These are phyloP conservation scores for Chaetothyriales sp. DNA, from an alignment of 2,329 filamentous ascomycete genomes.

Conservation along the genomic window DNA sequence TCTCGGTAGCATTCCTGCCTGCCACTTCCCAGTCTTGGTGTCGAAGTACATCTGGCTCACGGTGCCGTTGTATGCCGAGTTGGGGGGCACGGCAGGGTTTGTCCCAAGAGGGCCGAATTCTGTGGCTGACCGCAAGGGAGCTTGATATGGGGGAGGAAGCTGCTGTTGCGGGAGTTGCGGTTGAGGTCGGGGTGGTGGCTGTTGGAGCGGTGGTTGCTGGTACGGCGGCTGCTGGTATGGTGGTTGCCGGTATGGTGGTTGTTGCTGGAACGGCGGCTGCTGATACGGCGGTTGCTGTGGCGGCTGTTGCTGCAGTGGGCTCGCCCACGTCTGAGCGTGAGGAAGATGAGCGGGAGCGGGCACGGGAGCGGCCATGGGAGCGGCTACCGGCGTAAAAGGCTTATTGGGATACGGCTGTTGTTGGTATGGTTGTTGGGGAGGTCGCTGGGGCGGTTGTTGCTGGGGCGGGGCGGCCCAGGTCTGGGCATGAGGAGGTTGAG, in stretches of 20 bases:
- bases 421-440: too few relatives aligned
- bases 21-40: slow-evolving; percentile 7
- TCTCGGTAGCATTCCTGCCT: slow-evolving; percentile 5
- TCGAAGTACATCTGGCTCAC: slow-evolving; percentile 3
- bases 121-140: background rate
- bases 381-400: too few relatives aligned
- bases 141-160: background rate
- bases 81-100: background rate
- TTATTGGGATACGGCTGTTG: background rate
- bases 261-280: too few relatives aligned
- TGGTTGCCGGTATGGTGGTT: slow-evolving; percentile 1
- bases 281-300: background rate
- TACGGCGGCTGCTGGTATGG: slow-evolving; percentile 1
- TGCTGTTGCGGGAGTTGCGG: background rate
- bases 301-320: background rate
- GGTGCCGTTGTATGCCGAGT: background rate
- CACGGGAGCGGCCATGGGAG: too few relatives aligned
- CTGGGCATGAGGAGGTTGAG: too few relatives aligned
- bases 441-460: too few relatives aligned
- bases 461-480: too few relatives aligned
- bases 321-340: background rate
- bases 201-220: background rate
- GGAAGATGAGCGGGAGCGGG: too few relatives aligned
- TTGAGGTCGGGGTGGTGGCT: background rate
- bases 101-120: background rate